Base-by-base conservation (phyloP, 495 filamentous ascomycete species). In the Xylaria longipes region DNA sequence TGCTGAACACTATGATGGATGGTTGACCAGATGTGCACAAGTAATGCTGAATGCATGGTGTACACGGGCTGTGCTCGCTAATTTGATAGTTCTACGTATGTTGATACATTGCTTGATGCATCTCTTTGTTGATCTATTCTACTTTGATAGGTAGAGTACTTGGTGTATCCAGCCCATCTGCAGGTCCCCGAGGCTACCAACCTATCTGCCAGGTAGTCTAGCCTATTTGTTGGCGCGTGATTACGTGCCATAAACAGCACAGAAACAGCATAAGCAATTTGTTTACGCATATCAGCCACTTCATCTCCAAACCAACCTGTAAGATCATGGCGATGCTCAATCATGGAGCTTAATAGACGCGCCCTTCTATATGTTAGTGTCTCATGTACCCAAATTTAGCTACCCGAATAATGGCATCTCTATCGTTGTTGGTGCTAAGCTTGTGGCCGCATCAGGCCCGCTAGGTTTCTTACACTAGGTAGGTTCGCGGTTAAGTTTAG, bases 281-380 rank as follows among this genome's bases (percentile, higher is more conserved):
- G 25, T 37, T 54, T 4, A 66, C 54, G 64, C 64, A 54, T 12
- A 27, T 52, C 31, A 41, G 45, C 33, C 46, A 66, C 33, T 39
- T 66, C 46, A 54, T 66, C 20, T 66, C 64, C 31, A 46, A 66
- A 33, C 4, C 33, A 29, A 50, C 29, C 17, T 50, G 8, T 35
- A 35, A 43, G 31, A 60, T 37, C 9, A 20, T 7, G 3, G 8
- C 5, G 41, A 35, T 9, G 39, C 12, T 65, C 14, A 3, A 50
- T 9, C n/a, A 50, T 50, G 7, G 46, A 8, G 3, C 22, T 12
- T 54, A 29, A 54, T 27, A 54, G 25, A 27, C 22, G 48, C 48
- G 48, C n/a, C 6, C 33, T 33, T 58, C 3, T 35, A 37, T 33
- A 35, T 37, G 56, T 58, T 31, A 20, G 12, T 60, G 56, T 60